Percentiles rank a stretch among this genome's conserved stretches.
phyloP scores from a whole-genome alignment of 192 early-diverging fungal genomes.

The Mortierella alpina region DNA sequence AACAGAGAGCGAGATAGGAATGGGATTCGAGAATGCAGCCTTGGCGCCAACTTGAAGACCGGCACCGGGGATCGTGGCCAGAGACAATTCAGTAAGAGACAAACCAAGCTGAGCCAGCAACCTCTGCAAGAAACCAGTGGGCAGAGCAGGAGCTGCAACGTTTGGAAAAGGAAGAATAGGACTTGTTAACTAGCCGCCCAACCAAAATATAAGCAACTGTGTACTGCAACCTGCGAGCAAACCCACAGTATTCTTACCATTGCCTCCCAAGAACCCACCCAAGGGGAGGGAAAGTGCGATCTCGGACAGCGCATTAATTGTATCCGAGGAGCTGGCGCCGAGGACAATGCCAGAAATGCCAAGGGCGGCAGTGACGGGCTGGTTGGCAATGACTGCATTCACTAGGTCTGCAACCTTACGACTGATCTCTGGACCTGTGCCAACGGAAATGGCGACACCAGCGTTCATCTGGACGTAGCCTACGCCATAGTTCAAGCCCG shows the following conservation, averaged over 20 bases:
- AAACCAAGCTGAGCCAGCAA: slow-evolving; percentile 37
- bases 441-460: slow-evolving; percentile 31
- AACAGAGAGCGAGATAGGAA: slow-evolving; percentile 45
- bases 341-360: slow-evolving; percentile 42
- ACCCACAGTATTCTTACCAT: slow-evolving; percentile 12
- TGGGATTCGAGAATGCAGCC: slow-evolving; percentile 44
- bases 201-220: not conserved
- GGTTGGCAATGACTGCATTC: slow-evolving; percentile 44
- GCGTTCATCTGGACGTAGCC: slow-evolving; percentile 40
- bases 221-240: not conserved
- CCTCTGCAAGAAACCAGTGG: slow-evolving; percentile 26
- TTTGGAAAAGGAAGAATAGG: not conserved
- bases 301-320: slow-evolving; percentile 42
- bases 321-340: slow-evolving; percentile 27
- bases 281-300: slow-evolving; percentile 28
- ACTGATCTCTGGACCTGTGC: slow-evolving; percentile 32
- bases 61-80: slow-evolving; percentile 47
- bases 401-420: slow-evolving; percentile 42
- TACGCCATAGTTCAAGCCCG: slow-evolving; percentile 37
- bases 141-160: slow-evolving; percentile 19
- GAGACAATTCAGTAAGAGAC: slow-evolving; percentile 26
- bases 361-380: slow-evolving; percentile 32
- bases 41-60: slow-evolving; percentile 40
- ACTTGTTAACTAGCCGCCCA: not conserved
- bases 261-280: slow-evolving; percentile 30